Conservation (phyloP, 345 rosid species). For the Kandelia obovata region DNA sequence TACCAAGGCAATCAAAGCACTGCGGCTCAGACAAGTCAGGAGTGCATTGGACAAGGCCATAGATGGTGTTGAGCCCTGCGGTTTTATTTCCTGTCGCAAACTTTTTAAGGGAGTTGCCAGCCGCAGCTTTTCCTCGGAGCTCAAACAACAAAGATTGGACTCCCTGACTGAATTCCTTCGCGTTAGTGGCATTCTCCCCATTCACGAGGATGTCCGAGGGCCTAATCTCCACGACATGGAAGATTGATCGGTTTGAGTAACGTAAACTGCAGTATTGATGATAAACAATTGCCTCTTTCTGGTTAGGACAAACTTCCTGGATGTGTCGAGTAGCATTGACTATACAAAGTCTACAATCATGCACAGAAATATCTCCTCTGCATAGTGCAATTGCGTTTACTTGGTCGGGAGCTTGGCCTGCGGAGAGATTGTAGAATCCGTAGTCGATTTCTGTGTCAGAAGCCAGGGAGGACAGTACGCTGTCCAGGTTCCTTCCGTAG, state of each 20-base stretch:
- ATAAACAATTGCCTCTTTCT: slow-evolving; percentile 5
- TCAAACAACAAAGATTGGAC: slow-evolving; percentile 14
- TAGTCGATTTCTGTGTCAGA: too few species aligned
- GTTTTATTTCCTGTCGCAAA: slow-evolving; percentile 32
- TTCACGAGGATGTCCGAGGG: neutral
- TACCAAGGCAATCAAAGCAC: neutral
- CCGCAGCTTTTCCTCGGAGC: slow-evolving; percentile 23
- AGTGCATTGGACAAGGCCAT: slow-evolving; percentile 40
- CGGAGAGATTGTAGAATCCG: too few species aligned
- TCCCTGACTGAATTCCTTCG: slow-evolving; percentile 14
- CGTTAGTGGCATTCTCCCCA: neutral
- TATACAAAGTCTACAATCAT: too few species aligned
- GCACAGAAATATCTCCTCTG: too few species aligned
- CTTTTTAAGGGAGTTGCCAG: slow-evolving; percentile 32
- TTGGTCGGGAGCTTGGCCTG: too few species aligned
- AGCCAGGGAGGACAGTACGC: too few species aligned
- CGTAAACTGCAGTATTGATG: neutral
- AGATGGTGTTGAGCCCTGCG: slow-evolving; percentile 15
- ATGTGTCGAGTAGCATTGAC: neutral
- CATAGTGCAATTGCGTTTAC: too few species aligned
- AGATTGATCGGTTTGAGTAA: slow-evolving; percentile 9
- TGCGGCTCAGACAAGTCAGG: slow-evolving; percentile 35
- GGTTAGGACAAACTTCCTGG: neutral
- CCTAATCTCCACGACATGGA: neutral
- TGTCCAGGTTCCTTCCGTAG: too few species aligned